Evolutionary conservation across 2,329 filamentous ascomycete species (phyloP), one percentile per base, ranked within the genome.

Genomic region (Nannizziopsis barbatae): DNA sequence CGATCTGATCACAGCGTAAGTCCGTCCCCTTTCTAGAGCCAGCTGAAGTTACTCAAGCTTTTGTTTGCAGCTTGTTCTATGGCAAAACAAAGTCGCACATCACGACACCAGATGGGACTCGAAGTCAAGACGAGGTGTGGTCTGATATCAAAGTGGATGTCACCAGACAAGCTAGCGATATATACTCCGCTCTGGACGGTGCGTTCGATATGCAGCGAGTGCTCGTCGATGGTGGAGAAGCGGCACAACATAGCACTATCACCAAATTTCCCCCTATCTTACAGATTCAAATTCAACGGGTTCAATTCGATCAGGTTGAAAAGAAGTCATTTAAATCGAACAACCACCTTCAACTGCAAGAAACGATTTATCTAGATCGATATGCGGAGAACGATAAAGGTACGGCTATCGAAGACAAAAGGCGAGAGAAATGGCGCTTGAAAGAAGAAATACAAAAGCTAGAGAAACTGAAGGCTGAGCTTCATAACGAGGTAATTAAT

Each of bases 241-340:
- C 79, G 50, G 68, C 74, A 65, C 73, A 77, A 50, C 90, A 83
- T 62, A 80, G 80, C 5, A 82, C 84, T 1, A 85, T 94, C 53
- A 78, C 77, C 53, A 74, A 75, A n/a, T 71, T 89, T 9, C 88
- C 92, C 0, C 88, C 89, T 0, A 78, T 98, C 30, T 71, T 96
- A 14, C 89, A 95, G 58, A 80, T 98, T 39, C 84, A 88, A 55
- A 86, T 98, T 30, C 87, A 94, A 61, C 81, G 92, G 4, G 82
- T 85, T 3, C 81, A 83, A 51, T 86, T 80, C 44, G 81, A 86
- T 54, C 75, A 76, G 5, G 75, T 75, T 38, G 73, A 70, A 48
- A 75, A 75, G 49, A 70, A 71, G 17, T 74, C 77, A 2, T 76
- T 72, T 59, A 94, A 94, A 61, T 87, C 88, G 22, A 80, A 79